These are phyloP conservation scores for Mangifera indica DNA, from an alignment of 345 rosid species.

Conservation along the genomic window DNA sequence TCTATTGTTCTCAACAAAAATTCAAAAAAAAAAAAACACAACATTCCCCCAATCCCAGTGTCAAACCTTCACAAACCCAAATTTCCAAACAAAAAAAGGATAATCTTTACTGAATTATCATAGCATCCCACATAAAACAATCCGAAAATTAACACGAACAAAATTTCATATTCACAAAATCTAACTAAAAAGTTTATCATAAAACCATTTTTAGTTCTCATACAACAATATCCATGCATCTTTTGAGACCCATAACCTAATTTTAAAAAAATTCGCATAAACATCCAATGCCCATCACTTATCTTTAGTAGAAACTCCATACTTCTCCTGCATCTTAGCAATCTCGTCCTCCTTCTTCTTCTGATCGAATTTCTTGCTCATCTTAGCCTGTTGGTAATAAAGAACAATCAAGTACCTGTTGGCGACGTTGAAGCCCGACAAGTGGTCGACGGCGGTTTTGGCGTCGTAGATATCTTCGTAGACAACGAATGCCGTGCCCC, in stretches of 20 bases:
- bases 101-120: no score
- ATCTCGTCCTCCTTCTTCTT: slow-evolving; percentile 90
- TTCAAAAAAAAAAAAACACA: no score
- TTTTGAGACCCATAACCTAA: neutral
- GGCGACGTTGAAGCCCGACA: slow-evolving; percentile 97
- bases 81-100: no score
- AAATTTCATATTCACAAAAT: no score
- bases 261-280: neutral
- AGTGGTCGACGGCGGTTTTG: slow-evolving; percentile 94
- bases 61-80: no score
- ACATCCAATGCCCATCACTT: slow-evolving; percentile 33
- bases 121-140: no score
- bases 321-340: slow-evolving; percentile 85
- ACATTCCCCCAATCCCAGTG: no score
- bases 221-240: neutral
- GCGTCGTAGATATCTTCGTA: slow-evolving; percentile 98
- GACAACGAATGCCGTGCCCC: slow-evolving; percentile 91
- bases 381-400: slow-evolving; percentile 90
- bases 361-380: slow-evolving; percentile 92
- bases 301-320: slow-evolving; percentile 84
- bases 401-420: slow-evolving; percentile 85
- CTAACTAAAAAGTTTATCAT: no score
- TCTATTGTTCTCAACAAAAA: no score
- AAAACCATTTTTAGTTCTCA: neutral
- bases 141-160: no score